Evolutionary conservation across 2,329 filamentous ascomycete genomes (phyloP), one percentile per base, ranked within the genome.

Genomic region (Penicillium sp.): DNA sequence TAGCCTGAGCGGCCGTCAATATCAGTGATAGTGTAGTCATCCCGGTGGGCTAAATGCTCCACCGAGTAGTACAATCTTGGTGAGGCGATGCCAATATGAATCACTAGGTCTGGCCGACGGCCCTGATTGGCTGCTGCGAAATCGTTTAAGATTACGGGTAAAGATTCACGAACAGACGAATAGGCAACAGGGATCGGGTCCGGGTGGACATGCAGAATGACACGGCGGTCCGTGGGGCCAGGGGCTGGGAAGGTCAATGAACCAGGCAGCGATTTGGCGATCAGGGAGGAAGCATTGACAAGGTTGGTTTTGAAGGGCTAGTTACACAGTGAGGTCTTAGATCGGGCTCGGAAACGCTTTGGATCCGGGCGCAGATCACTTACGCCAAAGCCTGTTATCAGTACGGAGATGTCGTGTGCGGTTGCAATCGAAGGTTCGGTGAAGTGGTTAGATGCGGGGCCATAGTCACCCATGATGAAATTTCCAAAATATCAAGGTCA

Each of bases 61-160:
- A 93, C 78, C 11, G 84, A 83, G 72, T 93, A 96, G 65, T 85
- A 85, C 66, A 73, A 81, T 64, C 77, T 84, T 67, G 72, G 89
- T 70, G 71, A 78, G 0, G 91, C 90, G 83, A 96, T 92, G 61
- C 92, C 92, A 51, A 96, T 89, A 73, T 96, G 91, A 4, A 96
- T 73, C 23, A 87, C 81, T 29, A 89, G 75, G 72, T 96, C 89
- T 53, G 87, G 82, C 49, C 78, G 71, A 62, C 65, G 72, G 57
- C 70, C 70, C 60, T 73, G 73, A 49, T 77, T 71, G 8, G 68
- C 63, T 10, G 72, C 69, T 62, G 77, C 71, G 60, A 75, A 77
- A 29, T 76, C 63, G 14, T 76, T 69, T 76, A 91, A 85, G 5
- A 96, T 78, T 5, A 70, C 70, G 1, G 91, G 89, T 3, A 93